phyloP scores from a whole-genome alignment of 108 stramenopile species.

The Schizochytrium sp. region DNA sequence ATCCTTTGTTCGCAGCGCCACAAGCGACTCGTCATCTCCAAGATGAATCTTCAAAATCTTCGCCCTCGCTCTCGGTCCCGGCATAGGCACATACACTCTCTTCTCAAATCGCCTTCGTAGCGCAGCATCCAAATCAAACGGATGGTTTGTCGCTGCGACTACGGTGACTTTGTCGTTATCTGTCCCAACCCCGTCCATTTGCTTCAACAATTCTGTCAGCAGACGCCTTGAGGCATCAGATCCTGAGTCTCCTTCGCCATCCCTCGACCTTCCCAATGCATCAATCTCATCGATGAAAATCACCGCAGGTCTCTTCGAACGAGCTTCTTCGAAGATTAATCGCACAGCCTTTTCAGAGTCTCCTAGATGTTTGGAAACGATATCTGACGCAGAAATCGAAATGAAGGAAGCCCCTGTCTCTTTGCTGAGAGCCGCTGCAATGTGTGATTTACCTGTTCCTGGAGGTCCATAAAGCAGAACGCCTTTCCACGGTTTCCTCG shows the following conservation, averaged over 20 bases:
- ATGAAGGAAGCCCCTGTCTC: conserved; percentile 97
- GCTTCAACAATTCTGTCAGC: conserved; percentile 98
- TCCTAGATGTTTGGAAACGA: conserved; percentile 99
- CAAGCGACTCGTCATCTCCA: conserved; percentile 86
- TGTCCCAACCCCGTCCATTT: conserved; percentile 97
- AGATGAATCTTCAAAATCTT: conserved; percentile 89
- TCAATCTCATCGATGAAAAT: conserved; percentile 99
- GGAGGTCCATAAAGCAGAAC: conserved; percentile 91
- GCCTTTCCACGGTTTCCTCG: conserved; percentile 90
- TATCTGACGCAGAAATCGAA: conserved; percentile 91
- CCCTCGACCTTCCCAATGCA: conserved; percentile 86
- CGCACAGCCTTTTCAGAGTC: conserved; percentile 95
- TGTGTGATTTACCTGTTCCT: conserved; percentile 87
- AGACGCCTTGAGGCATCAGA: conserved; percentile 88
- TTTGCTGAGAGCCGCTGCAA: conserved; percentile 99
- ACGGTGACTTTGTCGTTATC: conserved; percentile 83
- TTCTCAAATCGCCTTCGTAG: conserved; percentile 98
- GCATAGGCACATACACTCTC: conserved; percentile 93
- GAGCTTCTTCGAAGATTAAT: conserved; percentile 96
- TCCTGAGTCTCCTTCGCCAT: conserved; percentile 82
- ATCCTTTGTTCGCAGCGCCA: conserved; percentile 84
- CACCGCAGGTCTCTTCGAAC: conserved; percentile 85
- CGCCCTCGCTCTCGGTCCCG: conserved; percentile 84
- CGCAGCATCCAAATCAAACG: conserved; percentile 98
- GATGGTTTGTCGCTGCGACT: conserved; percentile 96